Percentiles rank a stretch among this genome's conserved stretches.
Evolutionary conservation across 2,329 filamentous ascomycete species (phyloP).

Genomic region (Colletotrichum musicola): DNA sequence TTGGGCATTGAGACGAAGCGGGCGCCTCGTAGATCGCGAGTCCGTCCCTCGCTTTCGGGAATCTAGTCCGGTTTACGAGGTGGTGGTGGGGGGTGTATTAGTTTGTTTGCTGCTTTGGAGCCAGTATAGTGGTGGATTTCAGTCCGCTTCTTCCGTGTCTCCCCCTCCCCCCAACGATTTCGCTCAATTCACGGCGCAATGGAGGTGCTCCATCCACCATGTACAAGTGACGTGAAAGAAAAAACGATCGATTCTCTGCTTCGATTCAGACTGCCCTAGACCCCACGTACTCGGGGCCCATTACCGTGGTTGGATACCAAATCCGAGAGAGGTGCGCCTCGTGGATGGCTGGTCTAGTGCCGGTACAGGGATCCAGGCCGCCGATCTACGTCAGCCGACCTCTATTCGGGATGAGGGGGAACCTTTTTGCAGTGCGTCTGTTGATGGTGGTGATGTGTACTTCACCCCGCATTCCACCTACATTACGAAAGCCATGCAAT

Average conservation of each 20-base stretch:
- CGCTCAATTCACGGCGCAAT: not conserved
- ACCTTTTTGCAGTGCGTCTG: not conserved
- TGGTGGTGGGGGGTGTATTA: not conserved
- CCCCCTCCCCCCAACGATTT: constrained; percentile 18
- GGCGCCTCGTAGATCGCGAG: not conserved
- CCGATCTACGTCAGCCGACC: constrained; percentile 35
- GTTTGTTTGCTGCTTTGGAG: constrained; percentile 6
- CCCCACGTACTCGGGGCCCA: constrained; percentile 22
- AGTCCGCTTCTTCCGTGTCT: constrained; percentile 15
- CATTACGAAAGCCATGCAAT: constrained; percentile 4
- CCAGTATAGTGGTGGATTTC: constrained; percentile 30
- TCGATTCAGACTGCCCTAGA: constrained; percentile 15
- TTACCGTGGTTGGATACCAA: constrained; percentile 34
- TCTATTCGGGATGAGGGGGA: constrained; percentile 8
- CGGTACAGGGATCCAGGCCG: constrained; percentile 32
- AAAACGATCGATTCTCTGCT: constrained; percentile 9
- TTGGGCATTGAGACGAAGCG: not conserved
- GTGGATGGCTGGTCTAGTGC: constrained; percentile 26
- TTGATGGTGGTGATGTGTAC: not conserved
- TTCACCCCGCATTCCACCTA: constrained; percentile 22
- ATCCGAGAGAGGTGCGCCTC: constrained; percentile 23
- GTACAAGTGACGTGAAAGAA: not conserved
- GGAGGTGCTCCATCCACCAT: not conserved
- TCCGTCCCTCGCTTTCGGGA: constrained; percentile 13
- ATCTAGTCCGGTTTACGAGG: not conserved